A percentile compares a stretch with the other conserved stretches of the same genome.
phyloP scores from a whole-genome alignment of 352 stramenopile species.

The Phytophthora tubulina region DNA sequence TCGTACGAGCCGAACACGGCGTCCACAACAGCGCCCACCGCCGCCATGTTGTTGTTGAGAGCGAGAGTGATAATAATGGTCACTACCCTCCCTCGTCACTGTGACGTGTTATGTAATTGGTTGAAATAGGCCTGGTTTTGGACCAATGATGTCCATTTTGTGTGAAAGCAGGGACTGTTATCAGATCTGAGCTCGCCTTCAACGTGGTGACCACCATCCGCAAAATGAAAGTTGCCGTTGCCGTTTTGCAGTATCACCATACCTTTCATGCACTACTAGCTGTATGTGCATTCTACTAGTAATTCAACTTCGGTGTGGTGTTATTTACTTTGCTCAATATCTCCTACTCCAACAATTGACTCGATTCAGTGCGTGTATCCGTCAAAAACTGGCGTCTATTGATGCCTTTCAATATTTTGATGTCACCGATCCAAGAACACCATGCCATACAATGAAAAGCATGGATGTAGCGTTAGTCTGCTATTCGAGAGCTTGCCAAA shows the following conservation, averaged over 20 bases:
- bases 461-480: too few species aligned
- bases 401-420: too few species aligned
- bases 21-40: slow-evolving; percentile 72
- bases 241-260: not conserved
- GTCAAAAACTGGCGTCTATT: not conserved
- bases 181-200: slow-evolving; percentile 43
- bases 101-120: slow-evolving; percentile 5
- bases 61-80: slow-evolving; percentile 4
- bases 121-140: slow-evolving; percentile 6
- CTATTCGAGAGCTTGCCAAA: too few species aligned
- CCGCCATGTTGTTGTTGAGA: slow-evolving; percentile 48
- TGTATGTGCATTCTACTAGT: not conserved
- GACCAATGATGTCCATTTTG: slow-evolving; percentile 11
- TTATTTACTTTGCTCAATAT: slow-evolving; percentile 4
- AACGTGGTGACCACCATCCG: slow-evolving; percentile 39
- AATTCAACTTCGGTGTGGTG: not conserved
- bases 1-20: slow-evolving; percentile 86
- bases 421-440: too few species aligned
- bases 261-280: too few species aligned
- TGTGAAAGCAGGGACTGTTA: slow-evolving; percentile 30
- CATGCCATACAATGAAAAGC: not conserved
- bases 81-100: slow-evolving; percentile 18
- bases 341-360: not conserved
- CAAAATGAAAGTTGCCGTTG: slow-evolving; percentile 3
- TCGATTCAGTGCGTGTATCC: slow-evolving; percentile 10